phyloP scores from a whole-genome alignment of 2,329 filamentous ascomycete genomes.

The Scorias spongiosa region DNA sequence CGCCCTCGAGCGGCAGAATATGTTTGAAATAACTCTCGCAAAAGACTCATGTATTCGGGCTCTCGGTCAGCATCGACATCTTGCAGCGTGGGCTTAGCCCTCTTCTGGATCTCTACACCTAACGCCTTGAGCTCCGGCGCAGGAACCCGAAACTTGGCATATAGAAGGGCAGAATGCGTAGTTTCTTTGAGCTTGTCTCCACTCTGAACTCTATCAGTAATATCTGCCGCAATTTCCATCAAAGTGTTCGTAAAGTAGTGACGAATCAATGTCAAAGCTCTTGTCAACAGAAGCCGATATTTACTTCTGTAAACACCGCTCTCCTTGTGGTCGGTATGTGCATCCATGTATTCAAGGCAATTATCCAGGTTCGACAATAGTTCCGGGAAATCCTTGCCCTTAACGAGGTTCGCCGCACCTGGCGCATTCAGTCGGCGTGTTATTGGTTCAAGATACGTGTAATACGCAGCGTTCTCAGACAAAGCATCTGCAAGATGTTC shows the following conservation, averaged over 20 bases:
- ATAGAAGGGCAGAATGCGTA: slow-evolving; percentile 54
- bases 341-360: slow-evolving; percentile 84
- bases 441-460: slow-evolving; percentile 81
- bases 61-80: slow-evolving; percentile 37
- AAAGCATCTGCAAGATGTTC: slow-evolving; percentile 70
- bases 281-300: slow-evolving; percentile 66
- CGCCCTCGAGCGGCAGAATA: slow-evolving; percentile 44
- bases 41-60: slow-evolving; percentile 49
- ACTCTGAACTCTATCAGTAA: slow-evolving; percentile 47
- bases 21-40: slow-evolving; percentile 50
- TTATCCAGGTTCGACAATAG: slow-evolving; percentile 78
- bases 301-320: slow-evolving; percentile 74
- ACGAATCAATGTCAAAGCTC: slow-evolving; percentile 50
- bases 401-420: slow-evolving; percentile 71
- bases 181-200: slow-evolving; percentile 52
- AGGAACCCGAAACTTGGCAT: slow-evolving; percentile 55
- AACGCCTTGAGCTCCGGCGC: slow-evolving; percentile 51
- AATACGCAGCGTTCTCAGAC: slow-evolving; percentile 82
- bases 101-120: slow-evolving; percentile 52
- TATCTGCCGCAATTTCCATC: slow-evolving; percentile 46
- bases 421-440: slow-evolving; percentile 84
- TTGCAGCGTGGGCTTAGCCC: slow-evolving; percentile 37
- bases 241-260: slow-evolving; percentile 50
- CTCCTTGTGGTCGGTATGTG: slow-evolving; percentile 72
- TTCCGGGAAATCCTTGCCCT: slow-evolving; percentile 70